A percentile compares a stretch with the other conserved stretches of the same genome.
Conservation (phyloP, 805 yeast species). For the Kodamaea sagamina region DNA sequence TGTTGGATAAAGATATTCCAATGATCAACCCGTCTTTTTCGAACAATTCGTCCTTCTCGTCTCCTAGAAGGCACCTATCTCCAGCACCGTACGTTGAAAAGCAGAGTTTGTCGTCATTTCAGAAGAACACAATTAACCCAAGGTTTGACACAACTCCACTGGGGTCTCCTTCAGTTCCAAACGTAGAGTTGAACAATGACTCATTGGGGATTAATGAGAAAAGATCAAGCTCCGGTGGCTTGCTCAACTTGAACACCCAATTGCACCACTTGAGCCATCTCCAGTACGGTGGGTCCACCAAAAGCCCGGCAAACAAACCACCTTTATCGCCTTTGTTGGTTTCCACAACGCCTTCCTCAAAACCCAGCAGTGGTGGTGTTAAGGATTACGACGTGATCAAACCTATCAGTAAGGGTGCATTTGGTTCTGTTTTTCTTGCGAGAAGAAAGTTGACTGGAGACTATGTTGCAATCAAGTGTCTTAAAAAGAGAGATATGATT, state of each 20-base stretch:
- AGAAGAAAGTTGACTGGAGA: slow-evolving; percentile 86
- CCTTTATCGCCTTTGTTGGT: slow-evolving; percentile 82
- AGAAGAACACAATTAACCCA: slow-evolving; percentile 44
- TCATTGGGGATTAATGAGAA: slow-evolving; percentile 17
- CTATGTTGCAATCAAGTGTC: slow-evolving; percentile 89
- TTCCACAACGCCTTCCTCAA: slow-evolving; percentile 56
- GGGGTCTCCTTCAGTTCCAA: slow-evolving; percentile 17
- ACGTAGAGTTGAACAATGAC: slow-evolving; percentile 15
- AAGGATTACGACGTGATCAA: slow-evolving; percentile 87
- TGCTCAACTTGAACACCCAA: slow-evolving; percentile 3
- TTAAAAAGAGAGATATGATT: slow-evolving; percentile 92
- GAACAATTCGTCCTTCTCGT: slow-evolving; percentile 35
- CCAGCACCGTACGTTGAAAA: slow-evolving; percentile 48
- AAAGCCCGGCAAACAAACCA: slow-evolving; percentile 40
- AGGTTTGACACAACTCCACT: slow-evolving; percentile 18
- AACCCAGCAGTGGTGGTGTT: slow-evolving; percentile 66
- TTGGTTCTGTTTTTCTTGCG: slow-evolving; percentile 91
- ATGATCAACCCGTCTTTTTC: slow-evolving; percentile 30
- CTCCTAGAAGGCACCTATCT: slow-evolving; percentile 61
- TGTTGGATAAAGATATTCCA: slow-evolving; percentile 8
- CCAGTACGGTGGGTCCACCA: slow-evolving; percentile 2
- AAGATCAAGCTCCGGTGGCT: slow-evolving; percentile 24
- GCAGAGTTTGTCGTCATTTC: slow-evolving; percentile 63
- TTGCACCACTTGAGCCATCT: slow-evolving; percentile 10
- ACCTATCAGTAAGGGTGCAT: slow-evolving; percentile 96